phyloP scores from a whole-genome alignment of 2,329 filamentous ascomycete species.

The Orbilia brochopaga region DNA sequence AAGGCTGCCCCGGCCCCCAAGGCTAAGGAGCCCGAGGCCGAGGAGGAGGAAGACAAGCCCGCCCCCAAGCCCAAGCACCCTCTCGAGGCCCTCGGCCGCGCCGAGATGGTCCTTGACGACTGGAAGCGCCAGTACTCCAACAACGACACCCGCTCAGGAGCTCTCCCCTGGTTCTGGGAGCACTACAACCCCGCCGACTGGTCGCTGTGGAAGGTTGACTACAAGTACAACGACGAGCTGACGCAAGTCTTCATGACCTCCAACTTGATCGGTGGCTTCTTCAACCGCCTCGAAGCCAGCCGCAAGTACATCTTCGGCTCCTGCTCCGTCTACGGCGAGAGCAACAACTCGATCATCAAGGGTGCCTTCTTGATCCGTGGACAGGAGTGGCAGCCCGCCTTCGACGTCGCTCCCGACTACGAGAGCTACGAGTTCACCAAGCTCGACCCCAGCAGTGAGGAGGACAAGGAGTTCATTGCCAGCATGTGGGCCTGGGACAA shows the following conservation, averaged over 20 bases:
- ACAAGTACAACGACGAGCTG: slow-evolving; percentile 99
- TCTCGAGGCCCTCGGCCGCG: slow-evolving; percentile 78
- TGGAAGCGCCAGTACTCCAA: slow-evolving; percentile 99
- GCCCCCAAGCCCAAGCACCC: slow-evolving; percentile 96
- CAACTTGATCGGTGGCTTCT: slow-evolving; percentile 98
- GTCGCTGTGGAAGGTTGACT: slow-evolving; percentile 90
- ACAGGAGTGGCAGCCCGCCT: slow-evolving; percentile 81
- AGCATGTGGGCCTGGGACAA: slow-evolving; percentile 93
- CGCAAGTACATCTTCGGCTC: slow-evolving; percentile 98
- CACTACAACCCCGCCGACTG: slow-evolving; percentile 93
- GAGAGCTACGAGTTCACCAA: slow-evolving; percentile 97
- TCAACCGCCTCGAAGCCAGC: slow-evolving; percentile 92
- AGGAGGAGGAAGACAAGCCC: slow-evolving; percentile 64
- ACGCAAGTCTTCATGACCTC: slow-evolving; percentile 98
- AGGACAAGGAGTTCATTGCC: slow-evolving; percentile 84
- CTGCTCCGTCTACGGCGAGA: slow-evolving; percentile 83
- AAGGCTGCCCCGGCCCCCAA: slow-evolving; percentile 59
- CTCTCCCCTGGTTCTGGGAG: slow-evolving; percentile 98
- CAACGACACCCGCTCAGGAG: slow-evolving; percentile 78
- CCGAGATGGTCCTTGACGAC: slow-evolving; percentile 86
- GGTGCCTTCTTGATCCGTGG: slow-evolving; percentile 96
- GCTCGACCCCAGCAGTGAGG: slow-evolving; percentile 84
- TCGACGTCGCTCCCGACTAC: slow-evolving; percentile 92
- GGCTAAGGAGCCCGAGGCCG: slow-evolving; percentile 56
- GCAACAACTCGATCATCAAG: slow-evolving; percentile 87